Percentiles rank a stretch among this genome's conserved stretches.
These are phyloP conservation scores for Dillenia turbinata DNA, from an alignment of 164 flowering plant genomes.

Conservation along the genomic window DNA sequence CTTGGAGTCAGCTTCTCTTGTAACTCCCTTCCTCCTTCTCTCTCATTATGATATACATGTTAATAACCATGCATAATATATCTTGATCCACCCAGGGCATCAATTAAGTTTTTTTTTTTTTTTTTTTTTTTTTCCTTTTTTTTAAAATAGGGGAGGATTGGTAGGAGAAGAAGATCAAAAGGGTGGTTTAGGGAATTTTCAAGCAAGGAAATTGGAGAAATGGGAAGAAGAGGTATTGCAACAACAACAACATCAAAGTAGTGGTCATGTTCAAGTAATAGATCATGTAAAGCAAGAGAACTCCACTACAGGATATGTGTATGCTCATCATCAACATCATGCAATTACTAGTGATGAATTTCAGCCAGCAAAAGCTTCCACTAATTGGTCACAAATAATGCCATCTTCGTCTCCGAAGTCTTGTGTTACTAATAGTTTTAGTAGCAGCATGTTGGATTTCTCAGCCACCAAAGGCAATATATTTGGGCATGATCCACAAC, in stretches of 20 bases:
- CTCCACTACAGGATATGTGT: constrained; percentile 23
- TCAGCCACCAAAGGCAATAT: constrained; percentile 32
- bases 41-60: not conserved
- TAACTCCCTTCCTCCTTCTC: constrained; percentile 16
- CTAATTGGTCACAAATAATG: constrained; percentile 38
- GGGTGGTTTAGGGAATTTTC: constrained; percentile 25
- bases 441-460: constrained; percentile 62
- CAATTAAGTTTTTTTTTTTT: not conserved
- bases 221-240: constrained; percentile 57
- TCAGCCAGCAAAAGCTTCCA: constrained; percentile 24
- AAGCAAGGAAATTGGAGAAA: constrained; percentile 45
- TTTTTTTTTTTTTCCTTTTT: not conserved
- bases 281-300: constrained; percentile 57
- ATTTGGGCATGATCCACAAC: constrained; percentile 28
- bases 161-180: constrained; percentile 49
- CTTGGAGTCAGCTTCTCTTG: constrained; percentile 83
- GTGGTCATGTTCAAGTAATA: constrained; percentile 9
- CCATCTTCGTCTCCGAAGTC: constrained; percentile 60
- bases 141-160: constrained; percentile 49
- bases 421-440: constrained; percentile 51
- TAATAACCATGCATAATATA: too few relatives aligned
- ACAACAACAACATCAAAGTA: constrained; percentile 20
- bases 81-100: too few relatives aligned
- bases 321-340: constrained; percentile 20
- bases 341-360: constrained; percentile 24